Conservation (phyloP, 1,139 yeast genomes). For the Kodamaea suecica region DNA sequence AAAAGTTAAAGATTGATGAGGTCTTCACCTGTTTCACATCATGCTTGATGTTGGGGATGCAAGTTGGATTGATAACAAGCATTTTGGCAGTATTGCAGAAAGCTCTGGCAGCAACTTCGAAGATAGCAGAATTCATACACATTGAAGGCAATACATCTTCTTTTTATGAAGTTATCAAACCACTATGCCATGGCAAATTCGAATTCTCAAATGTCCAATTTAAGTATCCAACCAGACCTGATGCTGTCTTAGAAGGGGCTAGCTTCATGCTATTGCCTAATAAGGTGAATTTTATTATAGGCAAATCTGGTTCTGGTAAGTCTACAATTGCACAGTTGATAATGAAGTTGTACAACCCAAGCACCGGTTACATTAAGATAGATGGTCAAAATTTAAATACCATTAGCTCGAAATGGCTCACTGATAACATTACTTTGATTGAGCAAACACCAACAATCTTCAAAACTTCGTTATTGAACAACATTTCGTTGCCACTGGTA, state of each 20-base stretch:
- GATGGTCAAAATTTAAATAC: conserved; percentile 49
- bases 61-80: conserved; percentile 50
- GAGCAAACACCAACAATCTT: conserved; percentile 71
- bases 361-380: conserved; percentile 49
- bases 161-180: neutral
- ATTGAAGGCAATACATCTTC: neutral
- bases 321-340: conserved; percentile 72
- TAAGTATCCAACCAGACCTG: conserved; percentile 56
- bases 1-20: conserved; percentile 51
- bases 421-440: conserved; percentile 63
- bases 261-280: conserved; percentile 45
- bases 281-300: conserved; percentile 62
- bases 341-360: conserved; percentile 51
- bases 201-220: conserved; percentile 54
- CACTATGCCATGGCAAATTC: conserved; percentile 41
- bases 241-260: conserved; percentile 45
- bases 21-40: conserved; percentile 83
- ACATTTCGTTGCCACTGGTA: conserved; percentile 50
- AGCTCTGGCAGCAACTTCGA: conserved; percentile 52
- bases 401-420: conserved; percentile 52
- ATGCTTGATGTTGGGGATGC: conserved; percentile 66
- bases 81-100: conserved; percentile 57
- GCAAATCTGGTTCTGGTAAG: conserved; percentile 90
- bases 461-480: conserved; percentile 59
- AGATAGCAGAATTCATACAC: neutral